These are phyloP conservation scores for Meira miltonrushii DNA, from an alignment of 1,284 basidiomycete genomes.

Conservation along the genomic window DNA sequence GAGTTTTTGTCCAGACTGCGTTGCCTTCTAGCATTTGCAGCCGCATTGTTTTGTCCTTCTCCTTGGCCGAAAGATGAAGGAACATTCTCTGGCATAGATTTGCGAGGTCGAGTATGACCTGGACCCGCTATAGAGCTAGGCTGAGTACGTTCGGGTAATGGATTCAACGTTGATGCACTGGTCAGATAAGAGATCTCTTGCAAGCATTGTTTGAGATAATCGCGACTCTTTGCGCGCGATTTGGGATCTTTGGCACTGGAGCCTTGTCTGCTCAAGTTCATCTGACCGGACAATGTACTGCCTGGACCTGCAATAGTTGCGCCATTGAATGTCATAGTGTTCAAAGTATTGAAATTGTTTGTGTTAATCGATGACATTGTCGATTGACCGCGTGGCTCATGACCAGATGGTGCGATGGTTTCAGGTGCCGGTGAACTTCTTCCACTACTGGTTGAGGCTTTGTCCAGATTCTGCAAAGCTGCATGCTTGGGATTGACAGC, in stretches of 20 bases:
- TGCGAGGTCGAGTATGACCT: slow-evolving; percentile 24
- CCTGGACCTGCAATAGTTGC: slow-evolving; percentile 5
- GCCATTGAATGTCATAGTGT: slow-evolving; percentile 15
- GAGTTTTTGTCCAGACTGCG: background rate
- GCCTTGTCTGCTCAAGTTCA: slow-evolving; percentile 3
- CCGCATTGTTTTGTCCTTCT: slow-evolving; percentile 14
- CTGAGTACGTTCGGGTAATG: slow-evolving; percentile 57
- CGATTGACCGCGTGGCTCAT: slow-evolving; percentile 8
- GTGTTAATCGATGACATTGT: slow-evolving; percentile 16
- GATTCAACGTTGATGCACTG: slow-evolving; percentile 92
- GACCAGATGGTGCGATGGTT: background rate
- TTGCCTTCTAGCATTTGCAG: background rate
- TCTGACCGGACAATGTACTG: background rate
- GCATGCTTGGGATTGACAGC: slow-evolving; percentile 17
- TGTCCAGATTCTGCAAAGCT: slow-evolving; percentile 28
- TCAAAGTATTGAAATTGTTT: slow-evolving; percentile 12
- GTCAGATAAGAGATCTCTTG: slow-evolving; percentile 98
- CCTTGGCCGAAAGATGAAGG: slow-evolving; percentile 19
- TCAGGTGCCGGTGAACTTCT: slow-evolving; percentile 29
- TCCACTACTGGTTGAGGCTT: slow-evolving; percentile 26
- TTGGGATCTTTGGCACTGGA: slow-evolving; percentile 74
- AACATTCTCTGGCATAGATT: slow-evolving; percentile 33
- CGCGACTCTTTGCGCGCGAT: slow-evolving; percentile 84
- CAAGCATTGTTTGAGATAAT: slow-evolving; percentile 96
- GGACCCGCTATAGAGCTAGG: slow-evolving; percentile 15